A percentile compares a stretch with the other conserved stretches of the same genome.
Conservation (phyloP, 768 basidiomycete species). For the Termitomyces sp. region DNA sequence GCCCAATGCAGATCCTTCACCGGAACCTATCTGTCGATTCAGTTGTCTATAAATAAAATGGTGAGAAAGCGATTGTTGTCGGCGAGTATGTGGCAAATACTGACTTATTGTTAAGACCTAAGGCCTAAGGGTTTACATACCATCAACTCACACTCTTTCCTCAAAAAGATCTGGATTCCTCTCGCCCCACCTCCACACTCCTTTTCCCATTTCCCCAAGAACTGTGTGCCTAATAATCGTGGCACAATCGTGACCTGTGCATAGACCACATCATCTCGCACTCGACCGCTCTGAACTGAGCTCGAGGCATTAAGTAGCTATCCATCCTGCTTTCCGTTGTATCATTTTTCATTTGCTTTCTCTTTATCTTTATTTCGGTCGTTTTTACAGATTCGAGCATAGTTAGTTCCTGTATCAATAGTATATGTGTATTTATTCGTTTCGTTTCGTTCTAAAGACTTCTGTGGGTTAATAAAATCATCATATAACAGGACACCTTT, state of each 20-base stretch:
- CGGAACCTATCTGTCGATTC: slow-evolving; percentile 11
- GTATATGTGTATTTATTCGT: background rate
- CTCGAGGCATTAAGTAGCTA: background rate
- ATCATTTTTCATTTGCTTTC: background rate
- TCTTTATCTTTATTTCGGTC: background rate
- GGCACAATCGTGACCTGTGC: background rate
- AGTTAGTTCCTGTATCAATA: background rate
- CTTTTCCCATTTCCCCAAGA: background rate
- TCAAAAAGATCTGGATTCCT: background rate
- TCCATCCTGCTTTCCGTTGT: background rate
- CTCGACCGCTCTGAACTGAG: background rate
- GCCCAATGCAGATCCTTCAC: slow-evolving; percentile 1
- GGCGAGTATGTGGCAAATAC: background rate
- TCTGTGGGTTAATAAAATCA: background rate
- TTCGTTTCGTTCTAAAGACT: background rate
- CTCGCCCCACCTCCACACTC: background rate
- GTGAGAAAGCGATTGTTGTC: background rate
- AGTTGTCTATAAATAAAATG: slow-evolving; percentile 12
- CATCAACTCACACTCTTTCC: background rate
- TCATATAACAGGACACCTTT: background rate
- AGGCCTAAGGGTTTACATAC: background rate
- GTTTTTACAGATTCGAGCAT: background rate
- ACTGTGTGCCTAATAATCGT: background rate
- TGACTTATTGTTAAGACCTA: background rate
- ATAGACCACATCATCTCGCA: background rate